Evolutionary conservation across 257 asterid species (phyloP), one percentile per base, ranked within the genome.

Genomic region (Solanum lignicaule): DNA sequence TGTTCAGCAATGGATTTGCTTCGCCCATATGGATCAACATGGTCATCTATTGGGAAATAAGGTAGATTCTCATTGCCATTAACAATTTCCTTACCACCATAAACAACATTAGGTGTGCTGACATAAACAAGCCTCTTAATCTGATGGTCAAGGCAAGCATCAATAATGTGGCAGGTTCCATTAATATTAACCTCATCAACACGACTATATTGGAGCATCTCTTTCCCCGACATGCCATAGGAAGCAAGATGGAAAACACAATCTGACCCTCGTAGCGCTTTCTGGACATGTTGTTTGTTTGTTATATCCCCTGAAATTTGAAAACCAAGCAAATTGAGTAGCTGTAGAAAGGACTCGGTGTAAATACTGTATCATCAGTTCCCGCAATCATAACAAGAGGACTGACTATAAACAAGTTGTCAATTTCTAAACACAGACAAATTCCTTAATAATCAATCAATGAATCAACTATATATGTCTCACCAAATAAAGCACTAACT

Each of bases 201-300:
- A 33, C 95, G 96, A n/a, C 99, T 91, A 88, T 74, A 94, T 74
- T 92, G 99, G 68, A 96, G 95, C 99, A 97, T 96, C 84, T 96
- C 99, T 91, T 97, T 97, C 66, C 99, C 99, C 2, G 99, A 97
- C 98, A 95, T 96, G 89, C 99, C 99, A 90, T 88, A 96, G 1
- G 99, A 97, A 89, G 99, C 99, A 29, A 97, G 98, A 92, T 97
- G 99, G 93, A 96, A 97, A 79, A 95, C 98, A 85, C 99, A 97
- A 58, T 94, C 98, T 18, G 93, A 95, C 43, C 99, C 98, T 39
- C 87, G 87, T 27, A 95, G 90, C 41, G 96, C 99, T 91, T 90
- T 94, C 1, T 91, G 93, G 5, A 97, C 98, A 84, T 95, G 95
- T 87, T 91, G 90, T 86, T 91, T 95, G 89, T 75, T 69, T 32